phyloP scores from a whole-genome alignment of 495 filamentous ascomycete species.

The Lophiostoma macrostomum region DNA sequence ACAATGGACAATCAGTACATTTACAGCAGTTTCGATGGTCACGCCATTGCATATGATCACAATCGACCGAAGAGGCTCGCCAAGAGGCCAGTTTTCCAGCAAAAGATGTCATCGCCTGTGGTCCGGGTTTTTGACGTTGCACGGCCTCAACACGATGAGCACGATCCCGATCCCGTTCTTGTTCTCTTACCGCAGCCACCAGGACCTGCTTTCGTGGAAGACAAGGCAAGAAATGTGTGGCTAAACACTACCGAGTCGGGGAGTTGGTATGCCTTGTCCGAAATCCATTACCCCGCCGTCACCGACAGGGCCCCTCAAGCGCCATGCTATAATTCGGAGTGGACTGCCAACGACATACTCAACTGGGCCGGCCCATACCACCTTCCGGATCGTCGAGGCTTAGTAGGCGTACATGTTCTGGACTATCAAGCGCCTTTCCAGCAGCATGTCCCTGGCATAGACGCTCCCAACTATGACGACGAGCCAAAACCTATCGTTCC shows the following conservation, averaged over 20 bases:
- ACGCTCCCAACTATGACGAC: not conserved
- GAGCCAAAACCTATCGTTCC: too few species aligned
- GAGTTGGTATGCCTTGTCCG: conserved; percentile 93
- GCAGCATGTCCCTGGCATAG: not conserved
- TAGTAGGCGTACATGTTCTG: conserved; percentile 30
- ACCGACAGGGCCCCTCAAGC: conserved; percentile 67
- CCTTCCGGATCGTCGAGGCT: conserved; percentile 15
- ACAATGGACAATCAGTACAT: conserved; percentile 88
- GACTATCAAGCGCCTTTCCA: conserved; percentile 1
- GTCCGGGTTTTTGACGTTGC: conserved; percentile 89
- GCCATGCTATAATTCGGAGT: conserved; percentile 54
- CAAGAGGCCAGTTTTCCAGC: conserved; percentile 47
- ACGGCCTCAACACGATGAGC: conserved; percentile 58
- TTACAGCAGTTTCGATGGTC: conserved; percentile 82
- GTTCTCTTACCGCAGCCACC: conserved; percentile 83
- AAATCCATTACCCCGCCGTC: conserved; percentile 76
- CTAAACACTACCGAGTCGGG: conserved; percentile 81
- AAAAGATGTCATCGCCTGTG: conserved; percentile 77
- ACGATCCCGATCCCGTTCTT: conserved; percentile 59
- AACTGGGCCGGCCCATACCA: conserved; percentile 22
- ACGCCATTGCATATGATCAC: conserved; percentile 75
- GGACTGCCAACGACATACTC: conserved; percentile 13
- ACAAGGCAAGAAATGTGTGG: conserved; percentile 67
- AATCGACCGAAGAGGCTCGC: conserved; percentile 47
- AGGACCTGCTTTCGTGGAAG: conserved; percentile 59